Evolutionary conservation across 305 asterid genomes (phyloP), one percentile per base, ranked within the genome.

Genomic region (Galium porrigens): DNA sequence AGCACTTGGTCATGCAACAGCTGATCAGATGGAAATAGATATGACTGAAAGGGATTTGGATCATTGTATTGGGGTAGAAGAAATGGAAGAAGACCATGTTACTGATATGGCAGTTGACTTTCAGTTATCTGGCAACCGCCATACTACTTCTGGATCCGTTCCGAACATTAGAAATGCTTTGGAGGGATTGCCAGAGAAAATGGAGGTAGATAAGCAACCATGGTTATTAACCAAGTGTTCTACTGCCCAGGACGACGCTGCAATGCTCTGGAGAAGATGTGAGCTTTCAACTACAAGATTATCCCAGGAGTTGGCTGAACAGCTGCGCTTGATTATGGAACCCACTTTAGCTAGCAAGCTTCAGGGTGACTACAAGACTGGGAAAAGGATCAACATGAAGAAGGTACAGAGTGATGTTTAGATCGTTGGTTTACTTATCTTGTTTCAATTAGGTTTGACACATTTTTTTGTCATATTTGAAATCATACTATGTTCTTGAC

Each of bases 281-380:
- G 97, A 87, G 68, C 71, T 74, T 55, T 80, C 11, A 5, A 87
- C 99, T 0, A 82, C 87, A 56, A 87, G 95, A 77, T 78, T 89
- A 77, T 89, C 96, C 27, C 97, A 86, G 66, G 96, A 94, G 82
- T 76, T 94, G 61, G 86, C 95, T 8, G 97, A 94, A 76, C 97
- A 89, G 82, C 74, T 94, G 72, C 99, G 99, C 44, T 82, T 89
- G 61, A 88, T 94, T 41, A 82, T 94, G 97, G 97, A 94, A 57
- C 99, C 97, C n/a, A 94, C 92, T 68, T 70, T 81, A 70, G 99
- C 99, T 62, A 94, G 88, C 82, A 89, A 84, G 83, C 97, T 94
- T 60, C 96, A 89, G 73, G 99, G 99, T 30, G 94, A 94, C 77
- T 94, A 89, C 82, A 87, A 74, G 81, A 87, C 99, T 66, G 99